Base-by-base conservation (phyloP, 257 asterid species). In the Handroanthus guayacan region DNA sequence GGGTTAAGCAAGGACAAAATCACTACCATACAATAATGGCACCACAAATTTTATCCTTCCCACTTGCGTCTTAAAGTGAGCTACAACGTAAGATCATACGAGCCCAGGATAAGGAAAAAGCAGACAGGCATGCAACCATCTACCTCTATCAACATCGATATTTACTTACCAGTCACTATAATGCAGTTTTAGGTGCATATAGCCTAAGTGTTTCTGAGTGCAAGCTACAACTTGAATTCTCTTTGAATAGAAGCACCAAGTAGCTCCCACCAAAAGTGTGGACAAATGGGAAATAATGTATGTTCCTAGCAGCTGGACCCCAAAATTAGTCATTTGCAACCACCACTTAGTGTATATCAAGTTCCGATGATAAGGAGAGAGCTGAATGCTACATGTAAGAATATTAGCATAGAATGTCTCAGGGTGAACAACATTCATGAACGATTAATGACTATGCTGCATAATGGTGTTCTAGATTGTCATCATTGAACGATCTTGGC, bases 191-290 rank as follows among this genome's bases (percentile, higher is more conserved):
- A 17, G 36, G 73, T 63, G 62, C 54, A 64, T 16, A 71, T 52
- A 3, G 48, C 58, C 67, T 12, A 50, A 68, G 6, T 37, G 12
- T 16, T 76, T 43, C 52, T 37, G 38, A 9, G 52, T 57, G 74
- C 38, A 50, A 67, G 54, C 72, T 14, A 71, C 73, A 44, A 55
- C 52, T 54, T 63, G 61, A 56, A 38, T 17, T 31, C 8, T 8
- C 20, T 17, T 72, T 57, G 66, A 74, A 67, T 67, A 57, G 41
- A 61, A 67, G 54, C 67, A 71, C 68, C 12, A 36, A 16, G 52
- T 44, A 77, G 71, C 76, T 65, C 69, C 57, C 65, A 57, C 64
- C 70, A 66, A 72, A 52, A 62, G 39, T 16, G 50, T 38, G 50
- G 69, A 68, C 31, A 39, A 34, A 37, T 44, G 45, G 34, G 58